Conservation (phyloP, 1,284 basidiomycete genomes). For the Ceratobasidium sp. region DNA sequence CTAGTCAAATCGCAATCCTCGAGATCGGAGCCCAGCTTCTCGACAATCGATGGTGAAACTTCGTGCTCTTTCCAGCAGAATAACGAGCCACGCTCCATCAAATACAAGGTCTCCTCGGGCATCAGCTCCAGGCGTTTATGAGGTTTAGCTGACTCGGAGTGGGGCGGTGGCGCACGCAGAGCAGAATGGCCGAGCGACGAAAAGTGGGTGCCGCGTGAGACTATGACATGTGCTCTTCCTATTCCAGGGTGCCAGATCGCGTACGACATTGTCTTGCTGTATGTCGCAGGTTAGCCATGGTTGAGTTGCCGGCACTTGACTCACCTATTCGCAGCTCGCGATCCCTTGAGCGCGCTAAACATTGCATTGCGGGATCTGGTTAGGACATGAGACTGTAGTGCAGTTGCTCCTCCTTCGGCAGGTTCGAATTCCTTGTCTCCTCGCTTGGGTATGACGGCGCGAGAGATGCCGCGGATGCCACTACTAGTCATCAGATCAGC, state of each 20-base stretch:
- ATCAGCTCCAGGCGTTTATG: slow-evolving; percentile 74
- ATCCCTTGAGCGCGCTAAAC: slow-evolving; percentile 77
- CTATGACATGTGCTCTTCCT: slow-evolving; percentile 69
- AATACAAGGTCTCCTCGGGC: slow-evolving; percentile 93
- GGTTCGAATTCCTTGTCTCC: slow-evolving; percentile 98
- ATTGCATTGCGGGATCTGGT: slow-evolving; percentile 78
- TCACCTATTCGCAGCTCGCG: slow-evolving; percentile 61
- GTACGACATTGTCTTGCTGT: slow-evolving; percentile 75
- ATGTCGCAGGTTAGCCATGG: neutral
- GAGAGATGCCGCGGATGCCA: slow-evolving; percentile 41
- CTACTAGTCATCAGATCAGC: neutral
- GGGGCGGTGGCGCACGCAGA: slow-evolving; percentile 50
- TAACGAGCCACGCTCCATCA: slow-evolving; percentile 86
- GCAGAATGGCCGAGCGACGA: slow-evolving; percentile 76
- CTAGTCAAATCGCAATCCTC: slow-evolving; percentile 47
- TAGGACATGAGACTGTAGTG: slow-evolving; percentile 78
- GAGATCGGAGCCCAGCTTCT: slow-evolving; percentile 44
- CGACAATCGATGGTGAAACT: slow-evolving; percentile 45
- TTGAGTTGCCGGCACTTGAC: neutral
- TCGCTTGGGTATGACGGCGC: slow-evolving; percentile 79
- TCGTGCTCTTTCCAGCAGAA: slow-evolving; percentile 74
- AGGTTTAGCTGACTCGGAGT: slow-evolving; percentile 39
- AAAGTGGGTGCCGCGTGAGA: slow-evolving; percentile 79
- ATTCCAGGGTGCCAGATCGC: slow-evolving; percentile 72
- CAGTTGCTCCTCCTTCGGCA: slow-evolving; percentile 69